These are phyloP conservation scores for Spergularia marina DNA, from an alignment of 148 eudicot species.

Conservation along the genomic window DNA sequence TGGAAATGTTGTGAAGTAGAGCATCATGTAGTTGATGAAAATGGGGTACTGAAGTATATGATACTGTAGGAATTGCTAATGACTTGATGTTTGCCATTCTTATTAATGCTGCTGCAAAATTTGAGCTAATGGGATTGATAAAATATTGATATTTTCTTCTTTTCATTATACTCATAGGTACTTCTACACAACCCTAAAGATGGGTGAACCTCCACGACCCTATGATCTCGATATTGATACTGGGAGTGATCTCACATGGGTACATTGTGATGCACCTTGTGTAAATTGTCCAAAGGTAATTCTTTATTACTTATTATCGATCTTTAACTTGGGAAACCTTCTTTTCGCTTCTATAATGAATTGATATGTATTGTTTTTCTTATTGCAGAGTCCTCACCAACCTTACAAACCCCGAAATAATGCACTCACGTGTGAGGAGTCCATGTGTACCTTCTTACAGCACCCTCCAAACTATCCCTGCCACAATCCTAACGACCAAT, in stretches of 20 bases:
- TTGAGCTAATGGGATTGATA: background rate
- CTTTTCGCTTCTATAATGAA: background rate
- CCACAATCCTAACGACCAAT: conserved; percentile 55
- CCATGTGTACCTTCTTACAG: conserved; percentile 57
- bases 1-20: background rate
- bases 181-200: conserved; percentile 48
- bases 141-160: background rate
- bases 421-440: conserved; percentile 52
- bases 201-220: conserved; percentile 67
- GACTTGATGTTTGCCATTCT: no score
- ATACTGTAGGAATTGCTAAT: no score
- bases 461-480: conserved; percentile 49
- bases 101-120: no score
- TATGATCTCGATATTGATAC: conserved; percentile 82
- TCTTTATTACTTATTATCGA: background rate
- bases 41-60: background rate
- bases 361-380: background rate
- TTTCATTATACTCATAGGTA: conserved; percentile 44
- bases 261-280: conserved; percentile 92
- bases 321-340: background rate
- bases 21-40: background rate
- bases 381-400: conserved; percentile 69
- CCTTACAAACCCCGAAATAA: conserved; percentile 73
- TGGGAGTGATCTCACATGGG: conserved; percentile 93
- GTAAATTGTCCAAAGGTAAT: conserved; percentile 61